phyloP scores from a whole-genome alignment of 805 yeast species.

The Komagataella pseudopastoris region DNA sequence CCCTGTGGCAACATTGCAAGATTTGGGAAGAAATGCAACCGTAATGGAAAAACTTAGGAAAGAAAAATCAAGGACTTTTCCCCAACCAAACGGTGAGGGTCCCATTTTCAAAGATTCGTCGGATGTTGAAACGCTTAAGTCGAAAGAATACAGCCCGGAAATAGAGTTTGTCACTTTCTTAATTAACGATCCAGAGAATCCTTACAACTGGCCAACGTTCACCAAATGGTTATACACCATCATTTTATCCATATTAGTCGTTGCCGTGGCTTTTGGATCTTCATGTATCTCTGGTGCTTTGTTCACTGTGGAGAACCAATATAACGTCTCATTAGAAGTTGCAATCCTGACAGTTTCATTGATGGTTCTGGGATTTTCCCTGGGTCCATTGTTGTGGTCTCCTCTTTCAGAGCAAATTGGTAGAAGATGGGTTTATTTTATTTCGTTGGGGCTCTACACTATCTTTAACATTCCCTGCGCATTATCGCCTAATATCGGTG shows the following conservation, averaged over 20 bases:
- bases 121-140: conserved; percentile 11
- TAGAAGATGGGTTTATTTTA: conserved; percentile 69
- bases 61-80: conserved; percentile 9
- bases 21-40: conserved; percentile 39
- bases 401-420: conserved; percentile 82
- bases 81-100: conserved; percentile 9
- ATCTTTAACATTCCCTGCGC: conserved; percentile 85
- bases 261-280: conserved; percentile 88
- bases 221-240: conserved; percentile 57
- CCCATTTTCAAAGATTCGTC: background rate
- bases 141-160: conserved; percentile 39
- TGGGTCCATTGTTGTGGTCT: conserved; percentile 85
- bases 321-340: conserved; percentile 63
- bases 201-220: conserved; percentile 63
- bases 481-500: conserved; percentile 67
- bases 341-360: conserved; percentile 69
- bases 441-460: conserved; percentile 61
- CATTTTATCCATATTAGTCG: conserved; percentile 55
- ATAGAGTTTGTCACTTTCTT: conserved; percentile 77
- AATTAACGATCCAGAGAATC: conserved; percentile 76
- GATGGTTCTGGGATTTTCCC: conserved; percentile 80
- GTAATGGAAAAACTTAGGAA: conserved; percentile 8
- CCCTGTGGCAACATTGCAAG: conserved; percentile 58
- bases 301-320: conserved; percentile 49
- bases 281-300: conserved; percentile 84